These are phyloP conservation scores for Choricystis sp. DNA, from an alignment of 139 green algal genomes.

Conservation along the genomic window DNA sequence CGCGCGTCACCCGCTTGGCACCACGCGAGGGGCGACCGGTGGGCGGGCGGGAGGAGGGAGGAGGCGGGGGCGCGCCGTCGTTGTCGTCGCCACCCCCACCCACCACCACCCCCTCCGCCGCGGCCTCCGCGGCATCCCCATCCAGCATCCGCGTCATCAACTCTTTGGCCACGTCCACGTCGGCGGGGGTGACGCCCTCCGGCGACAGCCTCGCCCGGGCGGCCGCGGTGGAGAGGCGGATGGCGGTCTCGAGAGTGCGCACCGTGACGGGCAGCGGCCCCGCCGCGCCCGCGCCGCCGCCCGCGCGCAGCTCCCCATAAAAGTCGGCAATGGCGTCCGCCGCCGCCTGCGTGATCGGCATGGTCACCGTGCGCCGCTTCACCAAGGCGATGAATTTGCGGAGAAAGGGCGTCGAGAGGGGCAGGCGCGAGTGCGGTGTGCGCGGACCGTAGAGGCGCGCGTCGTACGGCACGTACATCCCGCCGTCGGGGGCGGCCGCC, in stretches of 20 bases:
- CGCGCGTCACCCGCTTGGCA: neutral
- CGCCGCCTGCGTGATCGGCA: constrained; percentile 36
- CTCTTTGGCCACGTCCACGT: constrained; percentile 17
- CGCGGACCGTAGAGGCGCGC: constrained; percentile 44
- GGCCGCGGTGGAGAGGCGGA: constrained; percentile 83
- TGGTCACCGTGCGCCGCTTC: constrained; percentile 26
- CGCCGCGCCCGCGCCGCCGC: constrained; percentile 16
- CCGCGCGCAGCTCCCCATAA: constrained; percentile 60
- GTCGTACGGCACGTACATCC: constrained; percentile 61
- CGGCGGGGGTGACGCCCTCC: constrained; percentile 9
- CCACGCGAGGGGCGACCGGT: neutral
- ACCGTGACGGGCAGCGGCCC: constrained; percentile 40
- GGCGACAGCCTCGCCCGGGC: constrained; percentile 55
- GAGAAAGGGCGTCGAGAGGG: constrained; percentile 29
- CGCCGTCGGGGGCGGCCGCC: constrained; percentile 2
- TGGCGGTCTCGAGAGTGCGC: constrained; percentile 87
- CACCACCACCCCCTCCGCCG: neutral
- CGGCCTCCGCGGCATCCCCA: constrained; percentile 4
- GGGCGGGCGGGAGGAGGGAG: neutral
- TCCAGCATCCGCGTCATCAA: constrained; percentile 7
- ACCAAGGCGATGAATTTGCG: constrained; percentile 40
- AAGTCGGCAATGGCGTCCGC: constrained; percentile 62
- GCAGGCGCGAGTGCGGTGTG: constrained; percentile 11
- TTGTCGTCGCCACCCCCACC: neutral
- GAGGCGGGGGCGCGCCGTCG: neutral